These are phyloP conservation scores for Prunus armeniaca DNA, from an alignment of 306 rosid genomes.

Conservation along the genomic window DNA sequence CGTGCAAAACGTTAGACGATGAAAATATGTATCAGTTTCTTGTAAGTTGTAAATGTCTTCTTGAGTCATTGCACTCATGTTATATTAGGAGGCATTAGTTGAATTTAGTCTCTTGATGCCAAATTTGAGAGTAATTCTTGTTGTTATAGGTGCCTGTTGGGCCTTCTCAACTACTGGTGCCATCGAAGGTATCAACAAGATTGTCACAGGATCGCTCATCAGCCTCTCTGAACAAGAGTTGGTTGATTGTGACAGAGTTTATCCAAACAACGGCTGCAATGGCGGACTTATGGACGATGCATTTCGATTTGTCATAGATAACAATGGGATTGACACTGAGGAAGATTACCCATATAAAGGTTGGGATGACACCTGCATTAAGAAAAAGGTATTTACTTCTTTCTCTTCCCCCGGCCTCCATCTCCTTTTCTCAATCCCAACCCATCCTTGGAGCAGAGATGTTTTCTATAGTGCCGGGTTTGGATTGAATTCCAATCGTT, in stretches of 20 bases:
- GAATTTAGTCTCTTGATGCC: too few species aligned
- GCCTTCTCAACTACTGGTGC: constrained; percentile 92
- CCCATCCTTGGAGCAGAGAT: background rate
- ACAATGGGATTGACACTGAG: constrained; percentile 82
- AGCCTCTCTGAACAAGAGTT: constrained; percentile 94
- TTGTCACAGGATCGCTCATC: constrained; percentile 75
- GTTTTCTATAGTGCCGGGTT: background rate
- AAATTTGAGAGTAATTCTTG: background rate
- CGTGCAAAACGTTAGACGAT: too few species aligned
- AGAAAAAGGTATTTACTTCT: constrained; percentile 48
- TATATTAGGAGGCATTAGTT: too few species aligned
- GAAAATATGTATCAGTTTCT: too few species aligned
- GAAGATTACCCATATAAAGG: constrained; percentile 67
- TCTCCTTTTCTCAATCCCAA: too few species aligned
- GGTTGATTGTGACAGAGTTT: constrained; percentile 69
- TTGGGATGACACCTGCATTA: constrained; percentile 44
- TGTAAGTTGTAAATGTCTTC: background rate
- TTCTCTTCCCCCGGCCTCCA: background rate
- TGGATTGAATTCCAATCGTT: too few species aligned
- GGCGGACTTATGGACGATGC: constrained; percentile 94
- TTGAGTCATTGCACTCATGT: too few species aligned
- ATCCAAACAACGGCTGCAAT: constrained; percentile 58
- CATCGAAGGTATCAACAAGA: constrained; percentile 86
- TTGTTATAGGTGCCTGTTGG: constrained; percentile 82
- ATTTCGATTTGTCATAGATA: constrained; percentile 63